Conservation (phyloP, 352 stramenopile species). For the Globisporangium canariense region DNA sequence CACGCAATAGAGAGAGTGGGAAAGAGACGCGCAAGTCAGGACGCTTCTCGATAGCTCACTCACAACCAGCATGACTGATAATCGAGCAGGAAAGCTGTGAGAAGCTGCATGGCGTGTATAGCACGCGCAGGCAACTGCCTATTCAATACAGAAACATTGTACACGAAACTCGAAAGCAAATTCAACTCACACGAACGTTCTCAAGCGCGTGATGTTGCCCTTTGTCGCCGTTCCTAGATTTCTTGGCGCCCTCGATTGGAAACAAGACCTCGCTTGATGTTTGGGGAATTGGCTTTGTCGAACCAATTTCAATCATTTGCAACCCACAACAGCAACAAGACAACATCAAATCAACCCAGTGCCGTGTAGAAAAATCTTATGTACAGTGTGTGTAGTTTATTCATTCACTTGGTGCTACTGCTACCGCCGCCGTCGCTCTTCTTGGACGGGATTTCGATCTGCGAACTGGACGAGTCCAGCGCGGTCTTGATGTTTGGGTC, state of each 20-base stretch:
- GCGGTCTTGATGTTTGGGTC: slow-evolving; percentile 2
- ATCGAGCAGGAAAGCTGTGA: too few relatives aligned
- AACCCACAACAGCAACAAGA: not conserved
- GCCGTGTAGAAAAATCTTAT: not conserved
- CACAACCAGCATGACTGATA: too few relatives aligned
- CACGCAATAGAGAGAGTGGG: slow-evolving; percentile 19
- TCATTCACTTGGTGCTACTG: not conserved
- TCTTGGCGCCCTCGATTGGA: not conserved
- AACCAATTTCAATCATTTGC: not conserved
- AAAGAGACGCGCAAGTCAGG: not conserved
- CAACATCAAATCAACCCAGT: not conserved
- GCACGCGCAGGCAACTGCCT: too few relatives aligned
- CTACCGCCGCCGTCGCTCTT: not conserved
- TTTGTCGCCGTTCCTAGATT: not conserved
- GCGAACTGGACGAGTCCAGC: slow-evolving; percentile 16
- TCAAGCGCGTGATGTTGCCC: not conserved
- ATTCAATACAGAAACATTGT: too few relatives aligned
- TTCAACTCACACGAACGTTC: too few relatives aligned
- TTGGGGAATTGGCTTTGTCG: slow-evolving; percentile 2
- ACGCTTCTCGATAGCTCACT: too few relatives aligned
- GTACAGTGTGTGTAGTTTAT: not conserved
- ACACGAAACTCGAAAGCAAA: too few relatives aligned
- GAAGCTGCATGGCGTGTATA: too few relatives aligned
- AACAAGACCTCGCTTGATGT: too few relatives aligned
- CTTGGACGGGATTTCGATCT: slow-evolving; percentile 27